phyloP scores from a whole-genome alignment of 345 rosid genomes.

The Trapa bicornis region DNA sequence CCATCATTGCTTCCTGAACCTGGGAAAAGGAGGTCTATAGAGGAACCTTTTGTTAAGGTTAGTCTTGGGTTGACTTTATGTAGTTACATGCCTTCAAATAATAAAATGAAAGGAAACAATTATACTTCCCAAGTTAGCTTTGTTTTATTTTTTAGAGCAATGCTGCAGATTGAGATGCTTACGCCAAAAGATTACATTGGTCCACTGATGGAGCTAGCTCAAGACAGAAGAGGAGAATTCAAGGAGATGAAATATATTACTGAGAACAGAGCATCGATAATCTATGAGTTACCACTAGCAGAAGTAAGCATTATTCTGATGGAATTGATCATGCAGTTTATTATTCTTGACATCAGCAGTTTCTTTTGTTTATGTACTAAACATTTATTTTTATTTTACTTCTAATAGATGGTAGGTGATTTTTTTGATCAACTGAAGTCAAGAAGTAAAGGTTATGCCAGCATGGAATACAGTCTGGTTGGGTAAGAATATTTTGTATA shows the following conservation, averaged over 20 bases:
- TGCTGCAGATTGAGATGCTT: constrained; percentile 77
- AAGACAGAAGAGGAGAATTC: constrained; percentile 91
- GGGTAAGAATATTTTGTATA: constrained; percentile 36
- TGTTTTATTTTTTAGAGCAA: constrained; percentile 13
- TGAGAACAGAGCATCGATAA: constrained; percentile 74
- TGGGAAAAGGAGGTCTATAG: constrained; percentile 75
- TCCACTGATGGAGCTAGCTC: constrained; percentile 91
- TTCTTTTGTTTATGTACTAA: not conserved
- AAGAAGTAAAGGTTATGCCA: constrained; percentile 93
- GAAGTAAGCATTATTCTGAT: constrained; percentile 38
- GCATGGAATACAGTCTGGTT: constrained; percentile 86
- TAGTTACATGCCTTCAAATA: not conserved
- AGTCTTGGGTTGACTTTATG: not conserved
- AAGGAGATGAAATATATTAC: constrained; percentile 90
- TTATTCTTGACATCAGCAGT: not conserved
- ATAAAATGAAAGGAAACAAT: not conserved
- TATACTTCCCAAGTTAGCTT: not conserved
- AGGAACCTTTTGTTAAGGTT: constrained; percentile 94
- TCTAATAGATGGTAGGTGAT: constrained; percentile 87
- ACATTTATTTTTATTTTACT: not conserved
- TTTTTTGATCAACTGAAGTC: constrained; percentile 96
- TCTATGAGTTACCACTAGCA: constrained; percentile 81
- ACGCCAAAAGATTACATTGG: constrained; percentile 96
- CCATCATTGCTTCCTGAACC: constrained; percentile 96
- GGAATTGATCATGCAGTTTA: not conserved